A percentile compares a stretch with the other conserved stretches of the same genome.
Conservation (phyloP, 2,329 filamentous ascomycete species). For the Helotiales sp. region DNA sequence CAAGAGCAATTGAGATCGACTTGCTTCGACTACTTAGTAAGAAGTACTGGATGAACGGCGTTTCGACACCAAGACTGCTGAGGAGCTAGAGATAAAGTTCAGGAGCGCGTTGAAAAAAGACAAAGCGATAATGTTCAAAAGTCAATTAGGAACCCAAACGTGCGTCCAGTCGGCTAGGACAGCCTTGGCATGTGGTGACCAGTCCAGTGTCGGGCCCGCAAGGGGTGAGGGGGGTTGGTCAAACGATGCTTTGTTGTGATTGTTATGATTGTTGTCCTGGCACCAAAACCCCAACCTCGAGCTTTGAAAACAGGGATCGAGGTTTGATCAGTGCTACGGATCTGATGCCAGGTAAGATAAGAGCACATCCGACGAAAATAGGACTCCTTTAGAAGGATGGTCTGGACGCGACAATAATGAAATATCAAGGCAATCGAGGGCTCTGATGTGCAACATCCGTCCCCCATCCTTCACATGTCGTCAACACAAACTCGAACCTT, state of each 20-base stretch:
- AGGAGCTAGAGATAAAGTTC: background rate
- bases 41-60: background rate
- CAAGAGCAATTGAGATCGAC: background rate
- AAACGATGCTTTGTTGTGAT: constrained; percentile 4
- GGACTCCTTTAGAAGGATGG: background rate
- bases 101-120: background rate
- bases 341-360: background rate
- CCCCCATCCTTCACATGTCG: background rate
- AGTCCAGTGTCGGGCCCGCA: background rate
- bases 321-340: background rate
- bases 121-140: background rate
- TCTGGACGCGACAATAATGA: background rate
- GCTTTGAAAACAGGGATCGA: background rate
- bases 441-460: background rate
- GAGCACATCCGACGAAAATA: background rate
- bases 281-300: background rate
- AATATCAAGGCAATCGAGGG: background rate
- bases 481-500: constrained; percentile 1
- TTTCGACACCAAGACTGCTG: background rate
- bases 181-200: background rate
- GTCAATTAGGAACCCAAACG: background rate
- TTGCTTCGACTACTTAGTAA: background rate
- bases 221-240: background rate
- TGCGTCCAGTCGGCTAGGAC: too few species aligned
- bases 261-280: constrained; percentile 5